phyloP scores from a whole-genome alignment of 2,329 filamentous ascomycete genomes.

The Didymella exigua region DNA sequence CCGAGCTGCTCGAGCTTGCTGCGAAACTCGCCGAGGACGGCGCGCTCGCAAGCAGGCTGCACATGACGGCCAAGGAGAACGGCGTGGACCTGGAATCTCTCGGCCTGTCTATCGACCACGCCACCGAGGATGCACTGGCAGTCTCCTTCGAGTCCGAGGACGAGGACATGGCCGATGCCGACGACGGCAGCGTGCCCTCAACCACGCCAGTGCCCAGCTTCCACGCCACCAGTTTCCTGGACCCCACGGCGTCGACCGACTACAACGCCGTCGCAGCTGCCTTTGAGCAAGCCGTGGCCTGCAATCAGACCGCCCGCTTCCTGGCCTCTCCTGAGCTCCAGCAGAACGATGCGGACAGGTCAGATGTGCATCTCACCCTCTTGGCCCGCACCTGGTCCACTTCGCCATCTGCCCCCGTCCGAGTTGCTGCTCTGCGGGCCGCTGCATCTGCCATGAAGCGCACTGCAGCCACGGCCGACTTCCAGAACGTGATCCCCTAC shows the following conservation, averaged over 20 bases:
- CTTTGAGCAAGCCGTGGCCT: conserved; percentile 38
- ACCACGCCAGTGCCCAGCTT: conserved; percentile 33
- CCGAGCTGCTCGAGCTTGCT: conserved; percentile 41
- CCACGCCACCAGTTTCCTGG: conserved; percentile 38
- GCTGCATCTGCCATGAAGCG: conserved; percentile 39
- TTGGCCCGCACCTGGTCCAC: conserved; percentile 77
- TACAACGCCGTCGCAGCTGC: conserved; percentile 41
- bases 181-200: conserved; percentile 49
- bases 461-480: conserved; percentile 60
- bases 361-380: conserved; percentile 75
- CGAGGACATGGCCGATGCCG: conserved; percentile 56
- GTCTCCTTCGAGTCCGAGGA: conserved; percentile 50
- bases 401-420: conserved; percentile 70
- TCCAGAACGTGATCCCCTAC: conserved; percentile 85
- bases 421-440: conserved; percentile 71
- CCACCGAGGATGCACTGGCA: conserved; percentile 21
- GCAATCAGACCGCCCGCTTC: conserved; percentile 48
- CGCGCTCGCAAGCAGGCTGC: conserved; percentile 62
- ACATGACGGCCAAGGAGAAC: conserved; percentile 68
- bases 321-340: conserved; percentile 62
- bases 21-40: conserved; percentile 39
- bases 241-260: conserved; percentile 12
- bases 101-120: conserved; percentile 47
- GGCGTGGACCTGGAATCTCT: conserved; percentile 72
- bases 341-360: conserved; percentile 60